Evolutionary conservation across 1,284 basidiomycete species (phyloP), one percentile per base, ranked within the genome.

Genomic region (Leccinum subspadiceum): DNA sequence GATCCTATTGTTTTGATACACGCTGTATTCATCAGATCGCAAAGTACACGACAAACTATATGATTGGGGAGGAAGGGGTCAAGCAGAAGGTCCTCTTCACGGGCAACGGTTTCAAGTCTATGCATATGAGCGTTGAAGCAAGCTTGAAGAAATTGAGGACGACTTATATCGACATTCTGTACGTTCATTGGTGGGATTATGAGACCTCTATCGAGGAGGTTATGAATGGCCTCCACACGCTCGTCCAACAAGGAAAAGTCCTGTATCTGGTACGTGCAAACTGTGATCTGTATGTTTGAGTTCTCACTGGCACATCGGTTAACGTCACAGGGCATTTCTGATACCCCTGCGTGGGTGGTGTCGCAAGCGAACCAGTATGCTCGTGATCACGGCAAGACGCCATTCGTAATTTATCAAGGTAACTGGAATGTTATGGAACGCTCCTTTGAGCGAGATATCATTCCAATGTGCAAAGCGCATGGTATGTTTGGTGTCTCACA

Each of bases 371-470:
- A 78, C 57, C 71, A 73, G 51, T 78, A 76, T 35, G 75, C 74
- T 1, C 63, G 74, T 4, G 72, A 77, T 29, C 73, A 78, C 48
- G 79, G 78, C 12, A 76, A 81, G 65, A 78, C 79, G 0, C 81
- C 79, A 1, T 84, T 84, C 24, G 73, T 76, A 3, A 75, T 84
- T 60, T 84, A 84, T 64, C 82, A 84, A 64, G 83, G 83, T n/a
- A 63, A 65, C 24, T 84, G 83, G 82, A 81, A 75, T 60, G 73
- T 82, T n/a, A 70, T 81, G 57, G 52, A 70, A 9, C 76, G 82
- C 15, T 75, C 76, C 39, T 76, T 83, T 54, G 82, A 84, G 71
- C 71, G 81, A 5, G 82, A 84, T 6, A 82, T 84, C 55, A 24
- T 24, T 24, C 24, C 24, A 5, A 24, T 24, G 24, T 24, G 24